Conservation (phyloP, 2,329 filamentous ascomycete genomes). For the Colletotrichum eremochloae region DNA sequence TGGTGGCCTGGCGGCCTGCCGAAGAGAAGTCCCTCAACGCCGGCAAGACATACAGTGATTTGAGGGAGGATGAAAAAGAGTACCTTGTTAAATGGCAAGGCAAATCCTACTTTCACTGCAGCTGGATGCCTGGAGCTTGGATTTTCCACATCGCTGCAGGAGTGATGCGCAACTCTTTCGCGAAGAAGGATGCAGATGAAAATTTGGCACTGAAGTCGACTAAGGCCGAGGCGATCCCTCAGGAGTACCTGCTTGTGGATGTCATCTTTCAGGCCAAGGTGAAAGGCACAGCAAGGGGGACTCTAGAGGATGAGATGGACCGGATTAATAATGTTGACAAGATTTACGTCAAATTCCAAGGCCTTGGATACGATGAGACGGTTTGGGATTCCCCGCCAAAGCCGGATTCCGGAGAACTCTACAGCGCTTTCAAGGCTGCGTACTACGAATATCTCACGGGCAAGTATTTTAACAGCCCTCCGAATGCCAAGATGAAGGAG, state of each 20-base stretch:
- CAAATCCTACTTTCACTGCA: slow-evolving; percentile 83
- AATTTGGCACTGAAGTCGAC: slow-evolving; percentile 70
- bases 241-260: slow-evolving; percentile 87
- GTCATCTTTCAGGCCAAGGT: slow-evolving; percentile 80
- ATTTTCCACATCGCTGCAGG: slow-evolving; percentile 77
- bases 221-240: slow-evolving; percentile 84
- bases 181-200: slow-evolving; percentile 74
- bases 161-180: slow-evolving; percentile 80
- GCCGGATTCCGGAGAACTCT: slow-evolving; percentile 73
- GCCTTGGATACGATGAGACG: slow-evolving; percentile 88
- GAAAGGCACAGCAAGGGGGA: slow-evolving; percentile 52
- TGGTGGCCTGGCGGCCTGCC: slow-evolving; percentile 89
- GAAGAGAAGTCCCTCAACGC: slow-evolving; percentile 66
- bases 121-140: slow-evolving; percentile 93
- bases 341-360: slow-evolving; percentile 91
- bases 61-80: slow-evolving; percentile 82
- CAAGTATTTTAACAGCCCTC: slow-evolving; percentile 73
- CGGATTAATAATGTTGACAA: slow-evolving; percentile 79
- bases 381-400: slow-evolving; percentile 89
- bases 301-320: slow-evolving; percentile 73
- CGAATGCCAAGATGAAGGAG: slow-evolving; percentile 71
- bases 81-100: slow-evolving; percentile 92
- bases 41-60: slow-evolving; percentile 63
- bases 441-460: slow-evolving; percentile 90
- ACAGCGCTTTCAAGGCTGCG: slow-evolving; percentile 83